Base-by-base conservation (phyloP, 306 rosid species). In the Boehmeria nivea region DNA sequence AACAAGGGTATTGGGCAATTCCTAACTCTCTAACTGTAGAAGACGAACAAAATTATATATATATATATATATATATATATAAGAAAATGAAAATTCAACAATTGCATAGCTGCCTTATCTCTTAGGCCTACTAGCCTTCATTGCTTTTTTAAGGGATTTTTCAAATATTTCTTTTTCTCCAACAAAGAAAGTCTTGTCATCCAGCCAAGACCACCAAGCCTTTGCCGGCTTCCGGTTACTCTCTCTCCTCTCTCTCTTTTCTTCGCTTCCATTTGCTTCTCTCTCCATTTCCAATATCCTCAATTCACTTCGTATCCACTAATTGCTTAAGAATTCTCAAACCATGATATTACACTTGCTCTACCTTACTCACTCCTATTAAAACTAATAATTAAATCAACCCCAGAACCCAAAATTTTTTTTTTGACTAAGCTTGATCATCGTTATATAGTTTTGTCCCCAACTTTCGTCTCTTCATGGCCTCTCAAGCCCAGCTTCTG, bases 151-250 rank as follows among this genome's bases (percentile, higher is more conserved):
- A 43, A 62, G 19, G 19, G 13, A 63, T 55, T 71, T 60, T 79
- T 70, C 68, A 74, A 65, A 67, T 65, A 47, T 44, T 71, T 74
- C 39, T 4, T 71, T 63, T 64, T 67, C 58, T 51, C 53, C 53
- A 58, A 59, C 56, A 68, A 80, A 79, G 74, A 73, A 65, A 61
- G 77, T 76, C 80, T 76, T 74, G 79, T 83, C 91, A 80, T 71
- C 69, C 66, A 79, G 67, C 70, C 52, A 64, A 62, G 36, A 59
- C 28, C 56, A 26, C 76, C 60, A 51, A 68, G 83, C 64, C 45
- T 70, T 66, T 16, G 73, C 75, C 61, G 60, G 76, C 9, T 75
- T 66, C 70, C 67, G 59, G 72, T 78, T 38, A 25, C 63, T 26
- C 43, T 28, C 33, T 50, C 16, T 9, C 63, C 44, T 51, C 38